Conservation (phyloP, 768 basidiomycete species). For the Psilocybe cyanescens region DNA sequence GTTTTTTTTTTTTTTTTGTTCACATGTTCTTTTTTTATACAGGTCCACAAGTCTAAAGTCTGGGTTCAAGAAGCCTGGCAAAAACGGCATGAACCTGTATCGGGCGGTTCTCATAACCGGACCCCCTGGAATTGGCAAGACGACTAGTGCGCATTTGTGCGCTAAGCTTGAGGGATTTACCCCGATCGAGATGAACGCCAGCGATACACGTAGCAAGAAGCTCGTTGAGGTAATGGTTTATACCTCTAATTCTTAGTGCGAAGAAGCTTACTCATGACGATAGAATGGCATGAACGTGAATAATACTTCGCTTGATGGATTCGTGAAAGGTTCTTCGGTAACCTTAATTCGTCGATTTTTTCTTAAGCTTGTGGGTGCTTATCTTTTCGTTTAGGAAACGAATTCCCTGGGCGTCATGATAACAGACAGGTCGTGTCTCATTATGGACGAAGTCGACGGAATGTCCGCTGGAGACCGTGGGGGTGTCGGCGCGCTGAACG, state of each 20-base stretch:
- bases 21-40: background rate
- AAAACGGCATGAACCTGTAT: conserved; percentile 83
- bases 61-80: conserved; percentile 94
- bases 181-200: conserved; percentile 95
- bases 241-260: background rate
- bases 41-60: conserved; percentile 78
- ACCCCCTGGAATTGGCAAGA: conserved; percentile 97
- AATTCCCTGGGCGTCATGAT: conserved; percentile 76
- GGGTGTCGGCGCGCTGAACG: conserved; percentile 92
- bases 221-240: conserved; percentile 76
- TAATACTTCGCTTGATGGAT: conserved; percentile 88
- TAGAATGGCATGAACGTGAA: conserved; percentile 91
- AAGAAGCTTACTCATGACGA: background rate
- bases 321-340: conserved; percentile 64
- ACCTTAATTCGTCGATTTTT: conserved; percentile 13
- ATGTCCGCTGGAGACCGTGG: conserved; percentile 99
- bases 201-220: conserved; percentile 95
- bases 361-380: background rate
- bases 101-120: conserved; percentile 92
- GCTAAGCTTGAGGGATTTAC: conserved; percentile 91
- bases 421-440: conserved; percentile 82
- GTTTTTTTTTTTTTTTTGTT: conserved; percentile 11
- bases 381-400: conserved; percentile 35
- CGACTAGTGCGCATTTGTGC: conserved; percentile 91
- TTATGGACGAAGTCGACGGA: conserved; percentile 99